Evolutionary conservation across 257 asterid genomes (phyloP).

Genomic region (Solanum virginianum): DNA sequence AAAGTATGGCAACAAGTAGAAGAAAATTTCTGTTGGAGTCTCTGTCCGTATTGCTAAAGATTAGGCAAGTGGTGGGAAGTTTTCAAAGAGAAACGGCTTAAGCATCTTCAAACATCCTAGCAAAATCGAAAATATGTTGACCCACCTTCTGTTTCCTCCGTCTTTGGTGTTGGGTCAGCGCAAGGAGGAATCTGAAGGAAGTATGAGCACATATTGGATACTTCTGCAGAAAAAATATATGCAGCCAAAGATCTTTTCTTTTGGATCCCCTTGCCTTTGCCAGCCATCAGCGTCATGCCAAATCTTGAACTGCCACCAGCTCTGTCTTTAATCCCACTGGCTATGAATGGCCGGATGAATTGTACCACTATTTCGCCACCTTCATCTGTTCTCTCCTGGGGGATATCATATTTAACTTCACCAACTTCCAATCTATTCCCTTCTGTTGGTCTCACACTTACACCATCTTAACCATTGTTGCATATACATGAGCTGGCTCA

Average conservation of each 20-base stretch:
- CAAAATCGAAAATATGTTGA: slow-evolving; percentile 13
- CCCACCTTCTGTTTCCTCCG: slow-evolving; percentile 11
- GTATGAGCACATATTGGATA: slow-evolving; percentile 66
- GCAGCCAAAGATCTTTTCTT: slow-evolving; percentile 39
- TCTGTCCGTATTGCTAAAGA: slow-evolving; percentile 84
- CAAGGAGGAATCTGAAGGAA: slow-evolving; percentile 49
- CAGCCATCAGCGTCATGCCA: slow-evolving; percentile 11
- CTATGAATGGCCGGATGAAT: slow-evolving; percentile 10
- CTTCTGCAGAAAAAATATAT: slow-evolving; percentile 77
- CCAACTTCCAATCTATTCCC: slow-evolving; percentile 23
- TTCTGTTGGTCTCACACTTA: slow-evolving; percentile 54
- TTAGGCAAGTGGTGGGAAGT: slow-evolving; percentile 96
- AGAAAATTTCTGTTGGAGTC: slow-evolving; percentile 66
- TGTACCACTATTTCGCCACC: background rate
- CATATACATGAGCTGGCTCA: slow-evolving; percentile 22
- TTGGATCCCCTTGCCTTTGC: slow-evolving; percentile 16
- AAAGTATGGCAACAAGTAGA: slow-evolving; percentile 76
- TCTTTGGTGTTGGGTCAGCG: slow-evolving; percentile 22
- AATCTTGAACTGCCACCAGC: slow-evolving; percentile 36
- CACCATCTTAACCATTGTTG: slow-evolving; percentile 42
- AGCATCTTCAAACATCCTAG: slow-evolving; percentile 33
- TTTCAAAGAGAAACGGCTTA: slow-evolving; percentile 71
- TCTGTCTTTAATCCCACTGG: slow-evolving; percentile 23
- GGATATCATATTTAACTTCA: background rate
- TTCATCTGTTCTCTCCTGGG: background rate